Evolutionary conservation across 495 filamentous ascomycete species (phyloP).

Genomic region (Cenococcum geophilum): DNA sequence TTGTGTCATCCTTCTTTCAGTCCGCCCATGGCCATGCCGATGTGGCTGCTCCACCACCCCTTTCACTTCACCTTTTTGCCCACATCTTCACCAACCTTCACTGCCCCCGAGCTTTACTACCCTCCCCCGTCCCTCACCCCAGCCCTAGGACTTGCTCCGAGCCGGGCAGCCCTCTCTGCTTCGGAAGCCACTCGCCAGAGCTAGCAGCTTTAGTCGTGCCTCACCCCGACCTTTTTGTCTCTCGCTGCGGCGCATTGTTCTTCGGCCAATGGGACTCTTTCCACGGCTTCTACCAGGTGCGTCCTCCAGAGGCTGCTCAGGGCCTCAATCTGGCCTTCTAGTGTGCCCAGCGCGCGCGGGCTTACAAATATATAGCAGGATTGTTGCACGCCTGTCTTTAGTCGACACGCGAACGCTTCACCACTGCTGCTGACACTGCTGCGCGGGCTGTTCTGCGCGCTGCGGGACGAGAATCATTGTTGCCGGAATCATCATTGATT

Average conservation of each 20-base stretch:
- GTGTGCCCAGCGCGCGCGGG: slow-evolving; percentile 10
- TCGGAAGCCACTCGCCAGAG: not conserved
- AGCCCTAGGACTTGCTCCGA: slow-evolving; percentile 18
- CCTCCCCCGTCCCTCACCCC: slow-evolving; percentile 16
- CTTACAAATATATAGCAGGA: slow-evolving; percentile 27
- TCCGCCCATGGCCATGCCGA: slow-evolving; percentile 18
- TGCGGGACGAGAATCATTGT: not conserved
- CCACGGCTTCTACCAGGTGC: not conserved
- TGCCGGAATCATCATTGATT: not conserved
- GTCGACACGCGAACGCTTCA: slow-evolving; percentile 25
- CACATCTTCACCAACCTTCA: slow-evolving; percentile 2
- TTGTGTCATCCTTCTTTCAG: slow-evolving; percentile 3
- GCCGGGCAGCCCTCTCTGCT: slow-evolving; percentile 15
- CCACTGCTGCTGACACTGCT: slow-evolving; percentile 4
- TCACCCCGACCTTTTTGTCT: slow-evolving; percentile 6
- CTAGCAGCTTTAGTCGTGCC: not conserved
- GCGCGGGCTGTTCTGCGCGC: slow-evolving; percentile 22
- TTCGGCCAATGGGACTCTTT: slow-evolving; percentile 22
- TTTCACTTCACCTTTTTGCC: slow-evolving; percentile 6
- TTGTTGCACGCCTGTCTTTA: slow-evolving; percentile 30
- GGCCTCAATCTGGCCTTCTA: not conserved
- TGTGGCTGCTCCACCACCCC: slow-evolving; percentile 19
- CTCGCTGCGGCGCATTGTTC: slow-evolving; percentile 6
- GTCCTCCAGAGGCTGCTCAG: not conserved
- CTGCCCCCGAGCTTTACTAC: slow-evolving; percentile 3